Conservation (phyloP, 768 basidiomycete species). For the Dentipellis fragilis region DNA sequence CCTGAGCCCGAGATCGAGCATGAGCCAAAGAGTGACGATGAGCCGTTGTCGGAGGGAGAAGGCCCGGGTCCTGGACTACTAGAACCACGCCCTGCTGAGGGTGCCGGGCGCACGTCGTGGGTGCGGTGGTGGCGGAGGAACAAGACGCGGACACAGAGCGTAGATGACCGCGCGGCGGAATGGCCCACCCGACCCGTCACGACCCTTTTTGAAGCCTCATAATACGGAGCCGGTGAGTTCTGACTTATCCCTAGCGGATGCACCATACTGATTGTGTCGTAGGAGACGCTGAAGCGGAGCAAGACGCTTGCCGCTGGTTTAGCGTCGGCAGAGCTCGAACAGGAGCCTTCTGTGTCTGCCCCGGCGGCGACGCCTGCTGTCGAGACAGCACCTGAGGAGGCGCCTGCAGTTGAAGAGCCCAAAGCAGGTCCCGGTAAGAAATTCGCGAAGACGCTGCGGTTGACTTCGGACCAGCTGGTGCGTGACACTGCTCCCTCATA, state of each 20-base stretch:
- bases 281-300: background rate
- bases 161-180: background rate
- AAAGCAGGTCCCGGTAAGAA: conserved; percentile 22
- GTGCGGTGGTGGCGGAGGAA: conserved; percentile 71
- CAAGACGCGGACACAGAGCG: conserved; percentile 8
- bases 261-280: too few species aligned
- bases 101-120: conserved; percentile 47
- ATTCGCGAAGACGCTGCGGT: conserved; percentile 84
- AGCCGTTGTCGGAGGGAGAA: conserved; percentile 7
- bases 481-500: background rate
- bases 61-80: conserved; percentile 4
- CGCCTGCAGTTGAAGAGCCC: background rate
- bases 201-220: background rate
- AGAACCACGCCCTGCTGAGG: background rate
- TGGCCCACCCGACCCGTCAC: background rate
- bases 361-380: background rate
- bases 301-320: background rate
- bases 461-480: conserved; percentile 93
- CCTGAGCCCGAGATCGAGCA: conserved; percentile 2
- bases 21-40: background rate
- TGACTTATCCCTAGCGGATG: too few species aligned
- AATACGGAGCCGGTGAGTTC: background rate
- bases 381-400: background rate
- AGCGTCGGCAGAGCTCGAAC: too few species aligned
- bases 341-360: background rate